Evolutionary conservation across 179 eudicot species (phyloP).

Genomic region (Heliamphora pulchella): DNA sequence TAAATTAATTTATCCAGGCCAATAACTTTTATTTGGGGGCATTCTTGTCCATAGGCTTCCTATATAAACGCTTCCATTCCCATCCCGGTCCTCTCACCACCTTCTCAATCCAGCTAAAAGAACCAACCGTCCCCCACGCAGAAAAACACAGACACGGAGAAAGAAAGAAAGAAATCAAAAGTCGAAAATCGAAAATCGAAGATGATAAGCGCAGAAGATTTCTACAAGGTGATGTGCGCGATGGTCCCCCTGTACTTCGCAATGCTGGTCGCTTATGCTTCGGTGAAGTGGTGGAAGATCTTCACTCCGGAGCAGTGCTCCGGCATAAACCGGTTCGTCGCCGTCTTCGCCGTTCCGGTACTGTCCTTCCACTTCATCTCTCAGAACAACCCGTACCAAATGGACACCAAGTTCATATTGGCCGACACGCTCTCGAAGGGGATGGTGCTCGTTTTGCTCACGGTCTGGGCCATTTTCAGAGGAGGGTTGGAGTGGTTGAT

Average conservation of each 20-base stretch:
- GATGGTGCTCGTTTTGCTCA: conserved; percentile 42
- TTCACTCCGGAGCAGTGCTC: conserved; percentile 62
- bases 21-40: no score
- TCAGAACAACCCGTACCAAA: conserved; percentile 39
- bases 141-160: no score
- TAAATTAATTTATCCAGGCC: no score
- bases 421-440: conserved; percentile 46
- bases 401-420: conserved; percentile 50
- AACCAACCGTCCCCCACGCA: no score
- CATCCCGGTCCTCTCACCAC: no score
- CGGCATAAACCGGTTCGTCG: conserved; percentile 55
- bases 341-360: conserved; percentile 50
- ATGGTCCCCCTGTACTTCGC: conserved; percentile 49
- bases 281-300: conserved; percentile 56
- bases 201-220: no score
- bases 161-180: no score
- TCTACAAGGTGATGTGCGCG: no score
- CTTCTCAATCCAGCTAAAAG: no score
- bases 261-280: conserved; percentile 51
- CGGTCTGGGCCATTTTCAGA: conserved; percentile 53
- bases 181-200: no score
- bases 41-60: no score
- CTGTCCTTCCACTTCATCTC: conserved; percentile 59
- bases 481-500: conserved; percentile 82
- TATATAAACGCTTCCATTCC: no score